These are phyloP conservation scores for Paramecium pentaurelia DNA, from an alignment of 73 alveolate genomes.

Conservation along the genomic window DNA sequence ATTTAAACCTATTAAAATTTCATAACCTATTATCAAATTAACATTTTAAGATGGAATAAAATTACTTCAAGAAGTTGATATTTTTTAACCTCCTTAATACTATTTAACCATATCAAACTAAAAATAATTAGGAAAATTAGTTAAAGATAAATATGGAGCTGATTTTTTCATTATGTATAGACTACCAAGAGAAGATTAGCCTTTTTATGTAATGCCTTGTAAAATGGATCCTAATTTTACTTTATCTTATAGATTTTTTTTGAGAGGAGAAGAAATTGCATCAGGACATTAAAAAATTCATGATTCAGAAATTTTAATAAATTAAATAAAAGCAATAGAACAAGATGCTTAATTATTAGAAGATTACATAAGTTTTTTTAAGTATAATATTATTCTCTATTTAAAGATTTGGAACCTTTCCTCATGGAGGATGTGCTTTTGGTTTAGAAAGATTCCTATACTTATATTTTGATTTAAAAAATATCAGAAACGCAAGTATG, in stretches of 20 bases:
- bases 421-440: conserved; percentile 99
- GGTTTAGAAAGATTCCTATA: conserved; percentile 99
- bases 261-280: conserved; percentile 99
- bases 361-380: conserved; percentile 20
- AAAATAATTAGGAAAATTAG: conserved; percentile 88
- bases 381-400: not conserved
- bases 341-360: not conserved
- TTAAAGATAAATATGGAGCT: conserved; percentile 92
- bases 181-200: conserved; percentile 96
- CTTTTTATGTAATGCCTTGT: conserved; percentile 98
- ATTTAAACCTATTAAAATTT: conserved; percentile 89
- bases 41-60: conserved; percentile 89
- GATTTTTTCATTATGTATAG: conserved; percentile 95
- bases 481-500: conserved; percentile 92
- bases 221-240: conserved; percentile 92
- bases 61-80: conserved; percentile 85
- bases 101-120: conserved; percentile 89
- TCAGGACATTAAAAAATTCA: conserved; percentile 99
- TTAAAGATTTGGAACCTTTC: conserved; percentile 96
- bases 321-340: not conserved
- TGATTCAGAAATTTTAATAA: conserved; percentile 63
- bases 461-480: conserved; percentile 88
- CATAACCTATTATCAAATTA: conserved; percentile 79
- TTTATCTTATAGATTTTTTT: conserved; percentile 95
- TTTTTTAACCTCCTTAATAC: conserved; percentile 73